Conservation (phyloP, 75 land plant genomes). For the Ceratopteris richardii region DNA sequence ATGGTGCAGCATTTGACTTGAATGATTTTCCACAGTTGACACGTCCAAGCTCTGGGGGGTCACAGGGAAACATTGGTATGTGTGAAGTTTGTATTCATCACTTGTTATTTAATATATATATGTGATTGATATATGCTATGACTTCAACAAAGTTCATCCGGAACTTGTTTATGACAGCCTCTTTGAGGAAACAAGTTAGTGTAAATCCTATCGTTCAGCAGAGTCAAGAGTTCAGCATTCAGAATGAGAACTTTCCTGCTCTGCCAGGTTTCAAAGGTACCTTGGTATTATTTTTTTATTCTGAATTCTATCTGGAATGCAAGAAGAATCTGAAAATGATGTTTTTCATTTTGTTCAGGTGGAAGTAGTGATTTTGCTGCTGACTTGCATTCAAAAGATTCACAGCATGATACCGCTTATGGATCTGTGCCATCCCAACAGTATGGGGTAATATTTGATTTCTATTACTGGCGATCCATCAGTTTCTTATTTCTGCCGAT, state of each 20-base stretch:
- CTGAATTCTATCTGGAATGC: background rate
- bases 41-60: slow-evolving; percentile 73
- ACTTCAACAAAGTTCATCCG: too few relatives aligned
- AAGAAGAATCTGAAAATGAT: background rate
- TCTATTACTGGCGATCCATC: too few relatives aligned
- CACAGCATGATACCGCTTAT: slow-evolving; percentile 55
- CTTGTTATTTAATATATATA: background rate
- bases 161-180: slow-evolving; percentile 37
- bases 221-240: slow-evolving; percentile 95
- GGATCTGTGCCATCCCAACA: slow-evolving; percentile 70
- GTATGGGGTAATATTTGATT: slow-evolving; percentile 22
- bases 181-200: slow-evolving; percentile 79
- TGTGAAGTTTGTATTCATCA: background rate
- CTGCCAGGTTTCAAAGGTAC: slow-evolving; percentile 92
- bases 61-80: slow-evolving; percentile 67
- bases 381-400: slow-evolving; percentile 83
- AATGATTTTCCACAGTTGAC: slow-evolving; percentile 88
- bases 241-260: slow-evolving; percentile 98
- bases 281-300: background rate
- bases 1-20: slow-evolving; percentile 73
- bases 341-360: slow-evolving; percentile 18
- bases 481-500: too few relatives aligned
- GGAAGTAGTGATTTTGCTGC: slow-evolving; percentile 61
- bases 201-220: slow-evolving; percentile 89
- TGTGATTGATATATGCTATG: background rate